Percentiles rank a stretch among this genome's conserved stretches.
phyloP scores from a whole-genome alignment of 305 asterid genomes.

The Solanum hybrid region DNA sequence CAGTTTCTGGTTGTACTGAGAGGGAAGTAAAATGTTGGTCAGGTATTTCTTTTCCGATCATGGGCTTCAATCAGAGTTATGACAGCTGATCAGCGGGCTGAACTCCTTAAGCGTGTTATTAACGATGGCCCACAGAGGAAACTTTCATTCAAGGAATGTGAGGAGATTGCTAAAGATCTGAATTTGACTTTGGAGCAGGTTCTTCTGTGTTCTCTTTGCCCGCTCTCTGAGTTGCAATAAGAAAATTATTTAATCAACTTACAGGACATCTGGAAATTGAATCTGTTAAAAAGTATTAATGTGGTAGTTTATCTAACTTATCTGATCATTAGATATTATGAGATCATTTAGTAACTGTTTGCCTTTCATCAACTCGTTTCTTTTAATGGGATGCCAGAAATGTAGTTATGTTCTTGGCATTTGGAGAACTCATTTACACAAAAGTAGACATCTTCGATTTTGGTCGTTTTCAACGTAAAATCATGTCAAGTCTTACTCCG shows the following conservation, averaged over 20 bases:
- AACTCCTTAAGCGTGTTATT: constrained; percentile 53
- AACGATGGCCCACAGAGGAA: constrained; percentile 45
- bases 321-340: not conserved
- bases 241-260: not conserved
- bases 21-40: constrained; percentile 17
- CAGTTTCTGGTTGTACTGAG: constrained; percentile 9
- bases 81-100: constrained; percentile 70
- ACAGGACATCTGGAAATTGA: not conserved
- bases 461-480: not conserved
- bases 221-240: constrained; percentile 2
- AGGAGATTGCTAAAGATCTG: constrained; percentile 73
- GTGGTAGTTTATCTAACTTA: not conserved
- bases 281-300: not conserved
- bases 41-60: constrained; percentile 65
- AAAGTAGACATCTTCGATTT: not conserved
- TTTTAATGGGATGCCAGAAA: not conserved
- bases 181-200: constrained; percentile 92
- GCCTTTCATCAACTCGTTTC: not conserved
- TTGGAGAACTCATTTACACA: not conserved
- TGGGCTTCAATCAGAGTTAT: constrained; percentile 71
- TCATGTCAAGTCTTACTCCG: not conserved
- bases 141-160: constrained; percentile 66
- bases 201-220: constrained; percentile 21
- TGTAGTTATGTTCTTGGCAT: not conserved
- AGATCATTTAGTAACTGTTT: not conserved